Evolutionary conservation across 1,284 basidiomycete species (phyloP).

Genomic region (Cryptococcus floricola): DNA sequence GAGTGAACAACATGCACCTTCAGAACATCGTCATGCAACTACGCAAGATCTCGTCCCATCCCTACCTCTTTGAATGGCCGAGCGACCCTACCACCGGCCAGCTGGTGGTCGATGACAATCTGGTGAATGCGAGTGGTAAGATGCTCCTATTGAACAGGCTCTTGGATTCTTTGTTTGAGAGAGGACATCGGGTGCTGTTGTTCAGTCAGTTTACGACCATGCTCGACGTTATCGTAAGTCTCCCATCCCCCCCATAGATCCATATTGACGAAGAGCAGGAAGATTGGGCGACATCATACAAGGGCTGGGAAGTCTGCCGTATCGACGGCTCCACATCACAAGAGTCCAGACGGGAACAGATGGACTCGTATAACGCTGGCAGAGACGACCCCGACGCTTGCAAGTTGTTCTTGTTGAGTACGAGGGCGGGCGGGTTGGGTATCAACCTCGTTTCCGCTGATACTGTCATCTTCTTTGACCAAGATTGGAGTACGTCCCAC

Average conservation of each 20-base stretch:
- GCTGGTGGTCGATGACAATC: conserved; percentile 64
- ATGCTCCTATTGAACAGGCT: conserved; percentile 93
- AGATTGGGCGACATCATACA: conserved; percentile 81
- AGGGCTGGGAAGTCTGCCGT: conserved; percentile 75
- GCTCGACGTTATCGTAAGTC: conserved; percentile 80
- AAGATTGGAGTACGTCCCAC: conserved; percentile 72
- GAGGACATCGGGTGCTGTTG: conserved; percentile 83
- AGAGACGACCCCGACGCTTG: conserved; percentile 64
- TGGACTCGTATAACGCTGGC: conserved; percentile 77
- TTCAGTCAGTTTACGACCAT: conserved; percentile 95
- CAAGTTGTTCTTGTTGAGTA: conserved; percentile 82
- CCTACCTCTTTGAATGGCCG: conserved; percentile 89
- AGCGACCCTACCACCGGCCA: conserved; percentile 61
- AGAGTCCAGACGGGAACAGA: conserved; percentile 74
- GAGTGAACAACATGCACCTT: conserved; percentile 84
- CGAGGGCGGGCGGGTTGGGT: conserved; percentile 84
- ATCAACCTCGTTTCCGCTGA: conserved; percentile 92
- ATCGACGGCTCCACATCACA: conserved; percentile 84
- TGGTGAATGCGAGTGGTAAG: conserved; percentile 86
- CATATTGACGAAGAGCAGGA: conserved; percentile 39
- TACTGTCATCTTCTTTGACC: conserved; percentile 91
- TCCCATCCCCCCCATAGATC: background rate
- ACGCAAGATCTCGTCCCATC: conserved; percentile 87
- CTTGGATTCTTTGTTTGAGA: conserved; percentile 74
- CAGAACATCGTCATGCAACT: conserved; percentile 95